Percentiles rank a stretch among this genome's conserved stretches.
These are phyloP conservation scores for Ceratobasidium sp. DNA, from an alignment of 1,284 basidiomycete genomes.

Conservation along the genomic window DNA sequence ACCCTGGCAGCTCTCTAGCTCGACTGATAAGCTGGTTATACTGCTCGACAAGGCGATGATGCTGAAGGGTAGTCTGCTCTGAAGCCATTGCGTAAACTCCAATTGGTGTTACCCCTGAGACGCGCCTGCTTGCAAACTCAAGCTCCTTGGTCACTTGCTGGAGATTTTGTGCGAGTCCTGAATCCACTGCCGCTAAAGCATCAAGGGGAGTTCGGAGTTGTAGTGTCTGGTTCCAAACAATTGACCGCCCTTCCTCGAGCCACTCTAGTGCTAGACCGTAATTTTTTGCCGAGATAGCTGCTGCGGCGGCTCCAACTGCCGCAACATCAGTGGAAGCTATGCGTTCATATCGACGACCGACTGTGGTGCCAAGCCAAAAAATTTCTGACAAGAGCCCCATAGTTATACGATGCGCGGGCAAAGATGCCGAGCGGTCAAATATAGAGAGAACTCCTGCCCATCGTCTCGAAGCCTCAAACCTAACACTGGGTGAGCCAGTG, in stretches of 20 bases:
- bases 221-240: slow-evolving; percentile 55
- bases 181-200: slow-evolving; percentile 41
- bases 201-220: background rate
- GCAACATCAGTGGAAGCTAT: background rate
- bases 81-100: too few species aligned
- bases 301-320: slow-evolving; percentile 9
- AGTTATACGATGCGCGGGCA: too few species aligned
- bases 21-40: background rate
- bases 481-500: too few species aligned
- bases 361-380: slow-evolving; percentile 22
- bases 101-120: too few species aligned
- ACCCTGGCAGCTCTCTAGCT: background rate
- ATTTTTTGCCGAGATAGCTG: background rate
- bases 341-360: background rate
- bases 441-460: too few species aligned
- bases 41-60: background rate
- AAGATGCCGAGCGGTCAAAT: too few species aligned
- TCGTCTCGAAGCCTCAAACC: too few species aligned
- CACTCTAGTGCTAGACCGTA: slow-evolving; percentile 52
- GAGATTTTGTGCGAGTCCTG: background rate
- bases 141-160: background rate
- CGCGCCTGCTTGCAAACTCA: background rate
- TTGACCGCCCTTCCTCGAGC: slow-evolving; percentile 53
- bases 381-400: slow-evolving; percentile 12
- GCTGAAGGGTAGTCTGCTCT: background rate